Evolutionary conservation across 2,329 filamentous ascomycete genomes (phyloP).

Genomic region (Dothistroma septosporum): DNA sequence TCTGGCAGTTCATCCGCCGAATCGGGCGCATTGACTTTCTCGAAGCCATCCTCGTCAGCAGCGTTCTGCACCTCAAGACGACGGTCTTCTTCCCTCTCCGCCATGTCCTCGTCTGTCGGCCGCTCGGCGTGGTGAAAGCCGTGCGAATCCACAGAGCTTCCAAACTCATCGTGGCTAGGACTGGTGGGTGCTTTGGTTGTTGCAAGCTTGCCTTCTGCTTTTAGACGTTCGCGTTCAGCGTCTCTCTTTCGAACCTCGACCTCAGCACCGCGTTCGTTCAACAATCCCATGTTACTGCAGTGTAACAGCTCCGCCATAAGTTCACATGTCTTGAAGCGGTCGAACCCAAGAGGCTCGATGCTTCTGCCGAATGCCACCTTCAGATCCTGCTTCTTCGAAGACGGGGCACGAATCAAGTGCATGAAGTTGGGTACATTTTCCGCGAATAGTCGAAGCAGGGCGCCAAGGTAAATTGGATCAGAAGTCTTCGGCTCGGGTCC

Average conservation of each 20-base stretch:
- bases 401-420: slow-evolving; percentile 75
- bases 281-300: slow-evolving; percentile 95
- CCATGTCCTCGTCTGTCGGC: slow-evolving; percentile 39
- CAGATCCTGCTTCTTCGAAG: slow-evolving; percentile 67
- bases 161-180: slow-evolving; percentile 53
- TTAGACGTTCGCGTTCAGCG: slow-evolving; percentile 72
- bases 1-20: slow-evolving; percentile 54
- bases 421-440: slow-evolving; percentile 92
- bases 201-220: slow-evolving; percentile 71
- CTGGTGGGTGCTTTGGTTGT: slow-evolving; percentile 49
- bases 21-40: slow-evolving; percentile 70
- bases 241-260: slow-evolving; percentile 78
- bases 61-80: slow-evolving; percentile 73
- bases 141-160: slow-evolving; percentile 50
- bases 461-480: slow-evolving; percentile 94
- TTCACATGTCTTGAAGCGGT: slow-evolving; percentile 98
- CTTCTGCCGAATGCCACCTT: slow-evolving; percentile 84
- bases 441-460: slow-evolving; percentile 81
- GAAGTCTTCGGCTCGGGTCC: slow-evolving; percentile 76
- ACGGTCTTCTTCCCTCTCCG: slow-evolving; percentile 62
- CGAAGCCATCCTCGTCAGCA: slow-evolving; percentile 86
- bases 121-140: slow-evolving; percentile 50
- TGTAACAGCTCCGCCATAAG: slow-evolving; percentile 96
- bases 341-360: slow-evolving; percentile 92
- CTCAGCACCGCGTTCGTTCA: slow-evolving; percentile 89